These are phyloP conservation scores for Tausonia pullulans DNA, from an alignment of 1,284 basidiomycete species.

Conservation along the genomic window DNA sequence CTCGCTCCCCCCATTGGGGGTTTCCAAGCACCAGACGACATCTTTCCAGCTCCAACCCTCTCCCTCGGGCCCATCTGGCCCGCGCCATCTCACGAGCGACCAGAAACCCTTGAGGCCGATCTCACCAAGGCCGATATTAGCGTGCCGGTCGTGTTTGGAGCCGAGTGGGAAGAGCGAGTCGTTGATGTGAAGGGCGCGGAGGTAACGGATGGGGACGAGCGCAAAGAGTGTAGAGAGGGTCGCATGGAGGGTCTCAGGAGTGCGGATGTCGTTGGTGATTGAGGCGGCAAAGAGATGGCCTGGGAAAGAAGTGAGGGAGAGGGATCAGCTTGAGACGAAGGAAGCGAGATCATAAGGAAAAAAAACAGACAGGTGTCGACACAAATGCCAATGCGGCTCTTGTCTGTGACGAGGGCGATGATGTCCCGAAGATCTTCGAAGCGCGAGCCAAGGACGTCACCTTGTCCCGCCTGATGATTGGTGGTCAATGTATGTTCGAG, in stretches of 20 bases:
- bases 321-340: neutral
- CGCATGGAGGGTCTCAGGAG: conserved; percentile 32
- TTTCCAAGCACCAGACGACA: conserved; percentile 11
- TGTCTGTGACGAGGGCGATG: conserved; percentile 61
- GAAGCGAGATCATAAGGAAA: neutral
- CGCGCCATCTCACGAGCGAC: conserved; percentile 9
- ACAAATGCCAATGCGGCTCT: conserved; percentile 65
- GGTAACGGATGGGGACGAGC: conserved; percentile 54
- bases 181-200: conserved; percentile 73
- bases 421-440: conserved; percentile 59
- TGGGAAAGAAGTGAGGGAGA: conserved; percentile 23
- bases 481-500: neutral
- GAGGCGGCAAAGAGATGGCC: conserved; percentile 66
- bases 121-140: conserved; percentile 56
- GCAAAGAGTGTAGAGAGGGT: conserved; percentile 50
- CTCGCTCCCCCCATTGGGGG: conserved; percentile 37
- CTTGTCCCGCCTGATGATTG: conserved; percentile 53
- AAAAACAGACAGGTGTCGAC: conserved; percentile 59
- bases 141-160: conserved; percentile 64
- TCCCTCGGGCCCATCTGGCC: neutral
- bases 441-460: conserved; percentile 63
- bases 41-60: conserved; percentile 12
- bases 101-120: conserved; percentile 9
- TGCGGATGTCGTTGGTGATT: conserved; percentile 62
- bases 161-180: conserved; percentile 59